Evolutionary conservation across 1,284 basidiomycete species (phyloP), one percentile per base, ranked within the genome.

Genomic region (Ganoderma lingzhi): DNA sequence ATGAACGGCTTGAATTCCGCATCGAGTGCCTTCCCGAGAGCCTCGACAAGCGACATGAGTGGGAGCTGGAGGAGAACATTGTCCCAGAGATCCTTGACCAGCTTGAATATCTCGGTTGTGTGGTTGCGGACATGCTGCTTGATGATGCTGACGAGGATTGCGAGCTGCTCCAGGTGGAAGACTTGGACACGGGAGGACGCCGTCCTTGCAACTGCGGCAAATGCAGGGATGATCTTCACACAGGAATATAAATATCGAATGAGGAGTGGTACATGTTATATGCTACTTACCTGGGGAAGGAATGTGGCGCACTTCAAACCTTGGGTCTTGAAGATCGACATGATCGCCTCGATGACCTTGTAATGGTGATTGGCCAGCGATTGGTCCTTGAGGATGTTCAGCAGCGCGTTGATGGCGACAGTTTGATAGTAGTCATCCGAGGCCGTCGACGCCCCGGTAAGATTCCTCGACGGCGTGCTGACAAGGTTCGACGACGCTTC

Each of bases 301-400:
- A 98, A 99, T 5, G 95, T 90, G 39, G 98, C 97, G 80, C 97
- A 99, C 85, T 97, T 96, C 76, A 99, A 84, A 9, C 98, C 96
- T 79, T 99, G 96, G 0, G 97, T 99, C 81, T 97, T 96, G 88
- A 99, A 99, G 73, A 99, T 99, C 70, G 97, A 95, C 96, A 99
- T 99, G 77, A 99, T 94, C 2, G 97, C 97, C 80, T 99, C 97
- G 73, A 99, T 97, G 69, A 97, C 97, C 59, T 92, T 95, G 80
- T 96, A 92, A 76, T 99, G 96, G 76, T 96, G 92, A 71, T 86
- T 90, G 77, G 87, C 93, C 72, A 97, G 85, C 6, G 96, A 92
- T 67, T 94, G 91, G 77, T 99, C 98, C 78, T 93, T 94, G 73
- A 99, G 83, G 66, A 99, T 95, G 64, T 90, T 88, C 60, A 99